Conservation (phyloP, 768 basidiomycete genomes). For the Fistulinella prunicolor region DNA sequence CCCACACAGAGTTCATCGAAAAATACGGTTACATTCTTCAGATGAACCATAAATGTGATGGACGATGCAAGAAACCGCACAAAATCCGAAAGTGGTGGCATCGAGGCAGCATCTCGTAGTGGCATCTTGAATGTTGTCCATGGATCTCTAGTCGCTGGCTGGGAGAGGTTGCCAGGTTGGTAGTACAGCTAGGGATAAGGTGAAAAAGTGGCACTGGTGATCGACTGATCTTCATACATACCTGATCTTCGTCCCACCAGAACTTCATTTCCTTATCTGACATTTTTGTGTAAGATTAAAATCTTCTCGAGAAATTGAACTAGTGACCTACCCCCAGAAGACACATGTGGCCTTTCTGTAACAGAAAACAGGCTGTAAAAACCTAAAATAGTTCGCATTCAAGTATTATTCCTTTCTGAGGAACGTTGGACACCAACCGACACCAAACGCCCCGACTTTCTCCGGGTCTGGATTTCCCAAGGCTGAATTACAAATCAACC, state of each 20-base stretch:
- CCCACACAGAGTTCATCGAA: slow-evolving; percentile 71
- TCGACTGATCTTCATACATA: too few relatives aligned
- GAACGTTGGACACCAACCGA: slow-evolving; percentile 46
- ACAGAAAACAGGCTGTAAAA: slow-evolving; percentile 80
- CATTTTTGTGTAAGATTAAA: too few relatives aligned
- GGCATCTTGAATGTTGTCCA: slow-evolving; percentile 84
- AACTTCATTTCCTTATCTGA: too few relatives aligned
- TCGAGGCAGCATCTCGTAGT: slow-evolving; percentile 70
- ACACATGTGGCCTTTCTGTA: slow-evolving; percentile 74
- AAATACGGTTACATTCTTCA: slow-evolving; percentile 72
- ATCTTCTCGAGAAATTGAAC: too few relatives aligned
- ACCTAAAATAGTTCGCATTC: slow-evolving; percentile 33
- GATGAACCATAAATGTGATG: slow-evolving; percentile 84
- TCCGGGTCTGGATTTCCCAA: slow-evolving; percentile 93
- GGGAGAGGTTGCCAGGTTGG: too few relatives aligned
- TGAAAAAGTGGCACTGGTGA: too few relatives aligned
- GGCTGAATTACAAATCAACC: slow-evolving; percentile 49
- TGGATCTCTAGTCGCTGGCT: too few relatives aligned
- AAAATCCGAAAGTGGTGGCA: slow-evolving; percentile 79
- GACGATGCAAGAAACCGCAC: slow-evolving; percentile 85
- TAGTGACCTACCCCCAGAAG: slow-evolving; percentile 61
- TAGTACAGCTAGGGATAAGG: too few relatives aligned
- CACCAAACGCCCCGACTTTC: slow-evolving; percentile 92
- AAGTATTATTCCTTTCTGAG: background rate
- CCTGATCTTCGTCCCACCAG: too few relatives aligned